Percentiles rank a stretch among this genome's conserved stretches.
These are phyloP conservation scores for Zostera marina DNA, from an alignment of 116 monocot genomes.

Conservation along the genomic window DNA sequence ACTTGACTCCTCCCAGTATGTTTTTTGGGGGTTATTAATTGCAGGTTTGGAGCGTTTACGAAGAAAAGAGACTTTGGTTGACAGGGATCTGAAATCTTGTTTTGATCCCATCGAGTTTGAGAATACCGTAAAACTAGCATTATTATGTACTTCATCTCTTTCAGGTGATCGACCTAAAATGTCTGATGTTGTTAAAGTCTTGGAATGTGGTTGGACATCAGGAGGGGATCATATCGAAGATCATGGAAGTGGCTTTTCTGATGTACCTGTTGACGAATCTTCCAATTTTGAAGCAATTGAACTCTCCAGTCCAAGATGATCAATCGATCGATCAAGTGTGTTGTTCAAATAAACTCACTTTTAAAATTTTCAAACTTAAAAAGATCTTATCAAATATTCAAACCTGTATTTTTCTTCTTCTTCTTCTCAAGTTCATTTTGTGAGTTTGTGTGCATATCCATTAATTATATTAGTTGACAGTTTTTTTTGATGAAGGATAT, in stretches of 20 bases:
- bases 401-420: no score
- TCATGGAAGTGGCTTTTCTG: slow-evolving; percentile 29
- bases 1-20: slow-evolving; percentile 44
- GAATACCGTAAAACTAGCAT: slow-evolving; percentile 37
- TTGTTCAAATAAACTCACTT: neutral
- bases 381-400: no score
- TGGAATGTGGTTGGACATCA: slow-evolving; percentile 35
- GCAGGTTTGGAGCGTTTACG: slow-evolving; percentile 47
- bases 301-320: slow-evolving; percentile 78
- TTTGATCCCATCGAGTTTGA: slow-evolving; percentile 44
- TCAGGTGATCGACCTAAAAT: slow-evolving; percentile 67
- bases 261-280: slow-evolving; percentile 45
- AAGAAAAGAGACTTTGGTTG: slow-evolving; percentile 48
- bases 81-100: slow-evolving; percentile 39
- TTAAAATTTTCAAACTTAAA: no score
- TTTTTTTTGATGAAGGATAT: no score
- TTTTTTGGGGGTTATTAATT: neutral
- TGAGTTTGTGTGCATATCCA: no score
- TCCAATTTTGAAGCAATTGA: slow-evolving; percentile 78
- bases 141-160: slow-evolving; percentile 58
- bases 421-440: no score
- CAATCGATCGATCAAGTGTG: neutral
- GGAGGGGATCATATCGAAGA: slow-evolving; percentile 24
- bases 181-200: slow-evolving; percentile 56
- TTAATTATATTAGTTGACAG: no score